Conservation (phyloP, 2,329 filamentous ascomycete genomes). For the Aspergillus jensenii region DNA sequence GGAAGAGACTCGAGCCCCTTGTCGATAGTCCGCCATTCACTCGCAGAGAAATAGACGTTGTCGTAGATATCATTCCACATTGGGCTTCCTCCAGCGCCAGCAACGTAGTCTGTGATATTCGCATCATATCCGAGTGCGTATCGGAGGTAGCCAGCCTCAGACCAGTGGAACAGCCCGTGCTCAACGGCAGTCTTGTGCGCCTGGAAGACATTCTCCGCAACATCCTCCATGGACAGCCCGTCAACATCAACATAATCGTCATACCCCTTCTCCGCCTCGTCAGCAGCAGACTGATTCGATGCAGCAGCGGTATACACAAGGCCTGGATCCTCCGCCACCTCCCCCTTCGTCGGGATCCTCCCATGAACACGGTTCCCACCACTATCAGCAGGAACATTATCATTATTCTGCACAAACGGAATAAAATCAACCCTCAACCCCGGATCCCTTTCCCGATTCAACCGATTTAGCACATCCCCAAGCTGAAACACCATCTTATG, state of each 20-base stretch:
- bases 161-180: conserved; percentile 62
- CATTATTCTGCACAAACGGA: conserved; percentile 41
- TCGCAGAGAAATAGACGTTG: conserved; percentile 59
- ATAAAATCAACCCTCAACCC: conserved; percentile 44
- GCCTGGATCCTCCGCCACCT: conserved; percentile 46
- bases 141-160: conserved; percentile 62
- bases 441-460: conserved; percentile 35
- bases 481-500: conserved; percentile 47
- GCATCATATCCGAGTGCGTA: conserved; percentile 56
- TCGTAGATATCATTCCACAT: conserved; percentile 57
- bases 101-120: conserved; percentile 57
- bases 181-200: conserved; percentile 57
- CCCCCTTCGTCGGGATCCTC: conserved; percentile 52
- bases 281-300: conserved; percentile 35
- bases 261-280: conserved; percentile 42
- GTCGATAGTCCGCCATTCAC: conserved; percentile 65
- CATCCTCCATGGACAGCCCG: conserved; percentile 25
- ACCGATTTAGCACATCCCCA: conserved; percentile 40
- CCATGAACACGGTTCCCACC: conserved; percentile 52
- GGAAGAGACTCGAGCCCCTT: conserved; percentile 61
- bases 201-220: conserved; percentile 41
- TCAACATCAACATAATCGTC: conserved; percentile 33
- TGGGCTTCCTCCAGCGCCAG: conserved; percentile 43
- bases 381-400: conserved; percentile 56
- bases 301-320: conserved; percentile 39